These are phyloP conservation scores for Capronia epimyces DNA, from an alignment of 2,329 filamentous ascomycete species.

Conservation along the genomic window DNA sequence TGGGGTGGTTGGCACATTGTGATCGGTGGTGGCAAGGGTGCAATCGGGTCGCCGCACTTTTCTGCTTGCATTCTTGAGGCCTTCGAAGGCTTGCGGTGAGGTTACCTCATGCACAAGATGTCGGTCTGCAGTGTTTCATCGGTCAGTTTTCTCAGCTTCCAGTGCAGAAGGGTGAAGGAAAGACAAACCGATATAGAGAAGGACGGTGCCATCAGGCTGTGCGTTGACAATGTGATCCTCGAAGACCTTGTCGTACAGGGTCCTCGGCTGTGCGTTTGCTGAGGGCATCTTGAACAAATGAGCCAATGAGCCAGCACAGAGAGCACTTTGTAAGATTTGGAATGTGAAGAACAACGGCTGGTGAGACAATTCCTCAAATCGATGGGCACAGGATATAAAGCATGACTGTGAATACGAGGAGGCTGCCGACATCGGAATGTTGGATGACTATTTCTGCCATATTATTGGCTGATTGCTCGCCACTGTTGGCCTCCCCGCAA, in stretches of 20 bases:
- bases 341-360: not conserved
- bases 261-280: constrained; percentile 66
- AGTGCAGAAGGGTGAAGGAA: constrained; percentile 2
- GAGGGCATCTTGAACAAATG: constrained; percentile 62
- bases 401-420: not conserved
- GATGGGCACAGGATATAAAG: constrained; percentile 13
- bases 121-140: constrained; percentile 57
- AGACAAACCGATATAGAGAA: constrained; percentile 81
- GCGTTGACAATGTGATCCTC: constrained; percentile 91
- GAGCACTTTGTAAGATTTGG: not conserved
- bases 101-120: constrained; percentile 98
- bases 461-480: constrained; percentile 19
- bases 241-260: constrained; percentile 97
- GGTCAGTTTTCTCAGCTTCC: constrained; percentile 25
- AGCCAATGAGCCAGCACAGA: not conserved
- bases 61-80: constrained; percentile 80
- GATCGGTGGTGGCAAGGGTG: constrained; percentile 92
- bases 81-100: constrained; percentile 98
- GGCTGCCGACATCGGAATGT: constrained; percentile 17
- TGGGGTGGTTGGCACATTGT: constrained; percentile 92
- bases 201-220: constrained; percentile 84
- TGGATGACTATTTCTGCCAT: constrained; percentile 17
- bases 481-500: not conserved
- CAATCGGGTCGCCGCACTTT: constrained; percentile 90
- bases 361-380: constrained; percentile 7